A percentile compares a stretch with the other conserved stretches of the same genome.
Evolutionary conservation across 768 basidiomycete genomes (phyloP).

Genomic region (Serendipita sp.): DNA sequence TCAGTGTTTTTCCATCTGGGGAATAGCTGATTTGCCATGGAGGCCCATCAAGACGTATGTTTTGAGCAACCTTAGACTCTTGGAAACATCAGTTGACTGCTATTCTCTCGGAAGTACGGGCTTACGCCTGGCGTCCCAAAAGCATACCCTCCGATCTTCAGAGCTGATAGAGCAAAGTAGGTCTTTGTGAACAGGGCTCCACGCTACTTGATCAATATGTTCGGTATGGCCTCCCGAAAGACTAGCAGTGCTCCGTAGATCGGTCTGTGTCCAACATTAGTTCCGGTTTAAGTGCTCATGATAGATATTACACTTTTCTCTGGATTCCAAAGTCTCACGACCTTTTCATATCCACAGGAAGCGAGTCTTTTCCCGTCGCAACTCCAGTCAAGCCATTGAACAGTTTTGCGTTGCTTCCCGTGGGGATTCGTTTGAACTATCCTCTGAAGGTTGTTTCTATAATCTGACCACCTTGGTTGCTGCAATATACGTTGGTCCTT

Average conservation of each 20-base stretch:
- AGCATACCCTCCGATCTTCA: constrained; percentile 57
- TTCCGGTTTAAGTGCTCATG: not conserved
- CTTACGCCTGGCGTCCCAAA: constrained; percentile 76
- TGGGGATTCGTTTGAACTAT: not conserved
- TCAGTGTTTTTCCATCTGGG: constrained; percentile 50
- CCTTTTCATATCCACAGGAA: constrained; percentile 68
- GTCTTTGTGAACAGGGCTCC: constrained; percentile 77
- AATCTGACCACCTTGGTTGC: not conserved
- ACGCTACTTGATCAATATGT: constrained; percentile 68
- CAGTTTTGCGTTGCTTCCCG: not conserved
- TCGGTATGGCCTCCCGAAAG: constrained; percentile 61
- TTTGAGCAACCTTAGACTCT: constrained; percentile 8
- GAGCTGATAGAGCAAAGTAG: constrained; percentile 68
- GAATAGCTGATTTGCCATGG: constrained; percentile 56
- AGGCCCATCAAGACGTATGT: constrained; percentile 31
- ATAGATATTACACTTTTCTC: constrained; percentile 45
- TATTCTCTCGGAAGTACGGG: not conserved
- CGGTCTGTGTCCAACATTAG: constrained; percentile 36
- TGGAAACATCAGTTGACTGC: not conserved
- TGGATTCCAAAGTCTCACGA: constrained; percentile 60
- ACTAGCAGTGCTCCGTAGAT: constrained; percentile 44
- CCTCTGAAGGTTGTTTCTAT: not conserved
- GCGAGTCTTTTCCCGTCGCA: constrained; percentile 71
- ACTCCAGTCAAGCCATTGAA: constrained; percentile 44
- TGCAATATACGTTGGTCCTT: not conserved